phyloP scores from a whole-genome alignment of 2,329 filamentous ascomycete species.

The Diaporthe caulivora region DNA sequence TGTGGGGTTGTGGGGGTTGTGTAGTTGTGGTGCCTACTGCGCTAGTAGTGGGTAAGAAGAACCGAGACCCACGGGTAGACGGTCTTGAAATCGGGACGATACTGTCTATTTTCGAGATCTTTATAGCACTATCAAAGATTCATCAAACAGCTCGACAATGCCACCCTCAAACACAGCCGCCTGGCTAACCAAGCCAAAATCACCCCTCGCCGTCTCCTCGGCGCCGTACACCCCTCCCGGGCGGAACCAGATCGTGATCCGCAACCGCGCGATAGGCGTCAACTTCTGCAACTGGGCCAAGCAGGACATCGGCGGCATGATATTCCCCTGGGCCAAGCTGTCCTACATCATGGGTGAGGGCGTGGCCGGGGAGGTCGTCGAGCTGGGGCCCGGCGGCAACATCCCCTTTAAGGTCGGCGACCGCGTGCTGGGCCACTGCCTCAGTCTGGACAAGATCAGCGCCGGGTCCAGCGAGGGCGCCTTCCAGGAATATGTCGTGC shows the following conservation, averaged over 20 bases:
- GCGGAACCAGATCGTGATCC: constrained; percentile 45
- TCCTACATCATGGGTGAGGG: constrained; percentile 50
- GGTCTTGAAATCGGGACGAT: too few species aligned
- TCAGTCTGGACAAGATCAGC: constrained; percentile 42
- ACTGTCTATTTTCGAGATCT: too few species aligned
- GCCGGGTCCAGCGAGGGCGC: constrained; percentile 42
- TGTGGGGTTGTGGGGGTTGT: too few species aligned
- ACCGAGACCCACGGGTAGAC: too few species aligned
- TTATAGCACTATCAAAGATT: too few species aligned
- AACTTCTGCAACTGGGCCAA: constrained; percentile 45
- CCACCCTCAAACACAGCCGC: constrained; percentile 28
- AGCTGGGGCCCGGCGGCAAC: constrained; percentile 45
- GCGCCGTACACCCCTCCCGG: constrained; percentile 17
- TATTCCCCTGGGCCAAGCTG: constrained; percentile 47
- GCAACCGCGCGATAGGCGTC: constrained; percentile 47
- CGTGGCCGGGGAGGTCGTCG: constrained; percentile 50
- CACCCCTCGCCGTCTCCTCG: background rate
- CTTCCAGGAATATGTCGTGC: constrained; percentile 46
- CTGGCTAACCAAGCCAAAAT: constrained; percentile 11
- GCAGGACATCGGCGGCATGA: constrained; percentile 46
- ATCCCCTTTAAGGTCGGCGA: constrained; percentile 49
- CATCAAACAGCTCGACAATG: too few species aligned
- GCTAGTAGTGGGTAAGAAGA: too few species aligned
- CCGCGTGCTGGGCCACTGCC: constrained; percentile 47
- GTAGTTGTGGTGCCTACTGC: too few species aligned